Percentiles rank a stretch among this genome's conserved stretches.
phyloP scores from a whole-genome alignment of 2,329 filamentous ascomycete genomes.

The Lomentospora prolificans region DNA sequence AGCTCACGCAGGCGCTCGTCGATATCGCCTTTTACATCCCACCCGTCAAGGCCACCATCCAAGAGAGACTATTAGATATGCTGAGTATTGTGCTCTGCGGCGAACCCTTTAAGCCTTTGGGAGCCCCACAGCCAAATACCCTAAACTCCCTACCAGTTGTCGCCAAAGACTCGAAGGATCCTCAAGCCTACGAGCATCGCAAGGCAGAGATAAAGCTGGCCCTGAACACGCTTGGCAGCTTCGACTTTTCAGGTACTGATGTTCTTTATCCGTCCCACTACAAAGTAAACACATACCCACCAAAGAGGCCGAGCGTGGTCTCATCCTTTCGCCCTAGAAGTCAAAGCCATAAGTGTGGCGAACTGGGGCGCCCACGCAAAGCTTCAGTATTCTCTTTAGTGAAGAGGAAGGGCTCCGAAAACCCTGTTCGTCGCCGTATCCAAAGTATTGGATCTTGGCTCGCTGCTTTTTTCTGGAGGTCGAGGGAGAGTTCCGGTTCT shows the following conservation, averaged over 20 bases:
- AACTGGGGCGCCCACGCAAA: neutral
- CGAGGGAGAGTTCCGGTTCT: neutral
- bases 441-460: neutral
- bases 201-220: conserved; percentile 88
- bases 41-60: conserved; percentile 83
- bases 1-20: conserved; percentile 87
- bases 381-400: neutral
- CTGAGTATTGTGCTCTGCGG: conserved; percentile 89
- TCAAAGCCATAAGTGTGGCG: conserved; percentile 2
- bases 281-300: neutral
- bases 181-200: conserved; percentile 66
- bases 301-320: neutral
- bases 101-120: conserved; percentile 82
- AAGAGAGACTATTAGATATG: conserved; percentile 89
- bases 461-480: neutral
- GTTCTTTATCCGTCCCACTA: conserved; percentile 11
- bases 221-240: conserved; percentile 91
- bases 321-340: conserved; percentile 5
- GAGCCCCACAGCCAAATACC: conserved; percentile 77
- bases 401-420: neutral
- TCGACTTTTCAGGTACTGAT: conserved; percentile 61
- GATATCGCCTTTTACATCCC: conserved; percentile 99
- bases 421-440: neutral
- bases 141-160: conserved; percentile 72
- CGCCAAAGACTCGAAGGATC: conserved; percentile 78